Evolutionary conservation across 305 asterid genomes (phyloP), one percentile per base, ranked within the genome.

Genomic region (Withania somnifera): DNA sequence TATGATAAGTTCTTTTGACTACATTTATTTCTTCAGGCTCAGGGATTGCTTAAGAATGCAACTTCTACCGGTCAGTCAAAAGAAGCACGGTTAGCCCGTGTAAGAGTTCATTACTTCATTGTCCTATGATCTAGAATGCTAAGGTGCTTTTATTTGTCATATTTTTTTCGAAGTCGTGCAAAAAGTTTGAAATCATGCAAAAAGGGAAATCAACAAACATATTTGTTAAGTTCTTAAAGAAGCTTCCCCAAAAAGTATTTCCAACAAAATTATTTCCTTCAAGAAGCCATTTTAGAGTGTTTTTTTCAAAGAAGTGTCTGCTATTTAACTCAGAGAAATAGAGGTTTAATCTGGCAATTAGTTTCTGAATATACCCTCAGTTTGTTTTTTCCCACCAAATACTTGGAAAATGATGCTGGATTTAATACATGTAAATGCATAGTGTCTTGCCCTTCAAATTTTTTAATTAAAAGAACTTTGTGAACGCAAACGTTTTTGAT

Each of bases 31-130:
- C 78, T 88, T 87, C 96, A 97, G 99, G 99, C 99, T 80, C 99
- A 95, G 86, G 96, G 99, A 81, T 88, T 97, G 84, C 98, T 97
- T 83, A 90, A 91, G 87, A 94, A 84, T 90, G 90, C 98, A 84
- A 85, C 84, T 82, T 91, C 98, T 82, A 92, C 95, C 11, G 98
- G 98, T 82, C 97, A 93, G 89, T 93, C 99, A 66, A 97, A 97
- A 89, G 99, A 97, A 90, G 99, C 99, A 78, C 92, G 99, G 87
- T 88, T 97, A 76, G 97, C 98, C 64, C 89, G 97, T 95, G 99
- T 94, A 90, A 89, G 91, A 66, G 71, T 80, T 57, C 81, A 52
- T 51, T 69, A 80, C 79, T 82, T 78, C 60, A 73, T 20, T 20
- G 0, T 51, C n/a, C 54, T n/a, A 40, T 32, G 24, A 50, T 45